phyloP scores from a whole-genome alignment of 768 basidiomycete species.

The Gymnopilus junonius region DNA sequence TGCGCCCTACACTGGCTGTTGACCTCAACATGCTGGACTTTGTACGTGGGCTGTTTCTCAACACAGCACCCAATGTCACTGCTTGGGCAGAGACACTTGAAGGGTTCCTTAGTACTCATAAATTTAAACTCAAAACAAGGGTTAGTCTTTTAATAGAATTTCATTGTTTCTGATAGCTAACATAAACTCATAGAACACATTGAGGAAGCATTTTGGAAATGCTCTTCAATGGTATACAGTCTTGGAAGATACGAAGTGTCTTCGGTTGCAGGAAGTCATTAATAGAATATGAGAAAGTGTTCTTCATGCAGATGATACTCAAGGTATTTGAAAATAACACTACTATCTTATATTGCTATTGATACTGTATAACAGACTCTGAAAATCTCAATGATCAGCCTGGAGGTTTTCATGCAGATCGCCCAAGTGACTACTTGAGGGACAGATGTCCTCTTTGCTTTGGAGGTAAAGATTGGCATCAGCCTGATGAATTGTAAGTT shows the following conservation, averaged over 20 bases:
- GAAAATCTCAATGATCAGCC: neutral
- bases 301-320: neutral
- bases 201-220: constrained; percentile 27
- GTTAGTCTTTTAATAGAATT: constrained; percentile 4
- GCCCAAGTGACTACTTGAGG: neutral
- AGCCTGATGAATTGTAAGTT: constrained; percentile 9
- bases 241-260: constrained; percentile 4
- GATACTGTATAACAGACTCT: too few relatives aligned
- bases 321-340: neutral
- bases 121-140: constrained; percentile 23
- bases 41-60: constrained; percentile 28
- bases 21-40: constrained; percentile 35
- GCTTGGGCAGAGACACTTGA: constrained; percentile 30
- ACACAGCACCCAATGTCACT: constrained; percentile 17
- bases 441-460: too few relatives aligned
- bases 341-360: neutral
- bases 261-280: too few relatives aligned
- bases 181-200: constrained; percentile 27
- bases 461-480: neutral
- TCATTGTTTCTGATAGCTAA: too few relatives aligned
- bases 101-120: constrained; percentile 19
- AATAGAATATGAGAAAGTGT: neutral
- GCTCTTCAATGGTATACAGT: constrained; percentile 30
- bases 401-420: neutral
- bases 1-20: constrained; percentile 34